Evolutionary conservation across 2,329 filamentous ascomycete species (phyloP).

Genomic region (Dryadomyces quercus-mongolicae): DNA sequence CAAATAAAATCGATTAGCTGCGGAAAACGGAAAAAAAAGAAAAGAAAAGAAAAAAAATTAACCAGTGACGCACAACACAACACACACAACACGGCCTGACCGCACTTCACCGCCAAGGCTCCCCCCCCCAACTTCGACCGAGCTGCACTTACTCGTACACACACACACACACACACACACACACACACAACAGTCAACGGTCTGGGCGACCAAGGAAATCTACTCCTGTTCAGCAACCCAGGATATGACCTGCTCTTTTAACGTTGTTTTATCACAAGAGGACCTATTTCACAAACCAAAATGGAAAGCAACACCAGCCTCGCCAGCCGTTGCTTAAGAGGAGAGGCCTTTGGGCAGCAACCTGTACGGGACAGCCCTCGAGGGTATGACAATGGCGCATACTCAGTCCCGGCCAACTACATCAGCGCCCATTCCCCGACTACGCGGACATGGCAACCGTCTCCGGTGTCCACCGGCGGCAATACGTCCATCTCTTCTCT

Average conservation of each 20-base stretch:
- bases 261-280: neutral
- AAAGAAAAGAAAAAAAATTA: neutral
- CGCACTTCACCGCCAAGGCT: neutral
- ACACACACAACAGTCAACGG: too few species aligned
- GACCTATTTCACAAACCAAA: neutral
- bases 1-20: neutral
- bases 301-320: neutral
- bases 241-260: neutral
- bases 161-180: too few species aligned
- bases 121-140: neutral
- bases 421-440: neutral
- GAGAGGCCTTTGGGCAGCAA: neutral
- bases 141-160: neutral
- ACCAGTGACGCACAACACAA: neutral
- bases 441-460: neutral
- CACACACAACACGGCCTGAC: neutral
- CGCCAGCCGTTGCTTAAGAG: neutral
- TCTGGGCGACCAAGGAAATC: neutral
- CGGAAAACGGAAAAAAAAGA: neutral
- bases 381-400: neutral
- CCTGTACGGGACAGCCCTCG: neutral
- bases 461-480: neutral
- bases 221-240: neutral
- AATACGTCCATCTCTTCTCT: neutral
- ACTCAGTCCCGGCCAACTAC: neutral